phyloP scores from a whole-genome alignment of 1,284 basidiomycete genomes.

The Fomitopsis palustris region DNA sequence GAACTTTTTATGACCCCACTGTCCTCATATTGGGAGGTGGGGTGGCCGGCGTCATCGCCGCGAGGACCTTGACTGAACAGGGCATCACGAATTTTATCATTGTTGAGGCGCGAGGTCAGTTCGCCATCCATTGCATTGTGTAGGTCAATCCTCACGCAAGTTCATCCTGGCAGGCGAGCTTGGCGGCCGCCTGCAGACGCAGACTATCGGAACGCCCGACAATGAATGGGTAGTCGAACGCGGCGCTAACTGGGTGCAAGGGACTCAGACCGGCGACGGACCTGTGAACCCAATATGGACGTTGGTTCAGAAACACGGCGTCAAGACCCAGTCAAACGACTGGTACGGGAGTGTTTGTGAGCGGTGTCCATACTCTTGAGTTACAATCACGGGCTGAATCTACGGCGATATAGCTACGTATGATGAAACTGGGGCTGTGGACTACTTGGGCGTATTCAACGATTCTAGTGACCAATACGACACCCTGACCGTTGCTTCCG shows the following conservation, averaged over 20 bases:
- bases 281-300: slow-evolving; percentile 54
- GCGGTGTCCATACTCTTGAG: neutral
- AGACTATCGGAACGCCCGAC: slow-evolving; percentile 36
- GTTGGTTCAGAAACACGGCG: slow-evolving; percentile 50
- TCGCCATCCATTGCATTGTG: neutral
- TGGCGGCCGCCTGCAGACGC: slow-evolving; percentile 54
- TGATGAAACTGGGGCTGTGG: slow-evolving; percentile 42
- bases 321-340: slow-evolving; percentile 46
- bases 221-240: slow-evolving; percentile 43
- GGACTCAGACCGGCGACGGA: slow-evolving; percentile 38
- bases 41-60: slow-evolving; percentile 62
- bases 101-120: slow-evolving; percentile 46
- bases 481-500: slow-evolving; percentile 36
- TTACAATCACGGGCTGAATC: neutral
- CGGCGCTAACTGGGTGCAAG: slow-evolving; percentile 68
- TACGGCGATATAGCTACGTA: slow-evolving; percentile 43
- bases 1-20: slow-evolving; percentile 18
- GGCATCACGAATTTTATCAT: slow-evolving; percentile 57
- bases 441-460: slow-evolving; percentile 46
- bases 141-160: neutral
- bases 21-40: slow-evolving; percentile 60
- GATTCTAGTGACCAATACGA: slow-evolving; percentile 38
- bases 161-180: slow-evolving; percentile 32
- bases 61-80: slow-evolving; percentile 50
- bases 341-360: slow-evolving; percentile 45